These are phyloP conservation scores for Trichoderma endophyticum DNA, from an alignment of 2,329 filamentous ascomycete genomes.

Conservation along the genomic window DNA sequence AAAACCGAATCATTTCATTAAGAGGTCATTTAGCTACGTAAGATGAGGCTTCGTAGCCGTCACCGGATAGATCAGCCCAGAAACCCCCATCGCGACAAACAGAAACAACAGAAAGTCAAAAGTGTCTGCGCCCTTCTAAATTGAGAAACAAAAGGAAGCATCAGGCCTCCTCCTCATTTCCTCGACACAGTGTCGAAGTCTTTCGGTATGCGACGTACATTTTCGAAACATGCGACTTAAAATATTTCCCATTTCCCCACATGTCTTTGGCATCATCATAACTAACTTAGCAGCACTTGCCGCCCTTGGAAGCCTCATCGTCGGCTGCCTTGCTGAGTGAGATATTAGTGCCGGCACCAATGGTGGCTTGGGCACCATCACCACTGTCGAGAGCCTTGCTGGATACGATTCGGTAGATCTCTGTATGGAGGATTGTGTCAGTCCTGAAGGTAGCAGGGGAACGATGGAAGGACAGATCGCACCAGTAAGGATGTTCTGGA, in stretches of 20 bases:
- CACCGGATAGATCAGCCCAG: slow-evolving; percentile 37
- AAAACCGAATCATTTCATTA: slow-evolving; percentile 27
- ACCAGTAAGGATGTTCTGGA: slow-evolving; percentile 99
- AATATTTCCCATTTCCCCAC: slow-evolving; percentile 33
- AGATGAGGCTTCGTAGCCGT: slow-evolving; percentile 37
- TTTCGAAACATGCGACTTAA: slow-evolving; percentile 31
- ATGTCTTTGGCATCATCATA: slow-evolving; percentile 27
- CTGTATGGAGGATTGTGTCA: slow-evolving; percentile 44
- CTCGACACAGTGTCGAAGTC: slow-evolving; percentile 30
- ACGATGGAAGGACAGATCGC: slow-evolving; percentile 32
- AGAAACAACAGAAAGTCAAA: slow-evolving; percentile 39
- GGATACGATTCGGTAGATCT: slow-evolving; percentile 99
- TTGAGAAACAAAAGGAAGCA: slow-evolving; percentile 35
- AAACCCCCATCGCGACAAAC: slow-evolving; percentile 37
- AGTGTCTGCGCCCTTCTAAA: slow-evolving; percentile 41
- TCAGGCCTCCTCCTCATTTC: slow-evolving; percentile 34
- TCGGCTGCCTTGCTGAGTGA: slow-evolving; percentile 84
- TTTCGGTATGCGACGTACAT: slow-evolving; percentile 33
- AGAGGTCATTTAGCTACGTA: slow-evolving; percentile 40
- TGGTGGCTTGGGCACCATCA: slow-evolving; percentile 74
- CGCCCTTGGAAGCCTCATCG: slow-evolving; percentile 68
- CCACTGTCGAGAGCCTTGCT: slow-evolving; percentile 94
- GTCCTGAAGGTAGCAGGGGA: neutral
- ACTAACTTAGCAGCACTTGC: slow-evolving; percentile 71
- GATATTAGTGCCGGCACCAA: slow-evolving; percentile 77